Conservation (phyloP, 2,329 filamentous ascomycete genomes). For the Penicillium brevicompactum region DNA sequence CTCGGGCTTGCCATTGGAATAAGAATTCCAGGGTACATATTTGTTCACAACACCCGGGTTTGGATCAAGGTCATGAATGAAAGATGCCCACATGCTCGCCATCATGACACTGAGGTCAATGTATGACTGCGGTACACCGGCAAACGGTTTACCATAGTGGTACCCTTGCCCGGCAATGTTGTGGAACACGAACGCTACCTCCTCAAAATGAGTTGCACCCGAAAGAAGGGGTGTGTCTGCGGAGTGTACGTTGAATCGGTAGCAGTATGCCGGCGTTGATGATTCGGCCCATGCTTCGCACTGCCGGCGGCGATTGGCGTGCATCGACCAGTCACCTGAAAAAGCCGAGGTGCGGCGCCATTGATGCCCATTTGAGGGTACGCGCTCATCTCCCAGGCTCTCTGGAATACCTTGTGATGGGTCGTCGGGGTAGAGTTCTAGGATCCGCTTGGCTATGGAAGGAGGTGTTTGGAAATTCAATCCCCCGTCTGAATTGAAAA, state of each 20-base stretch:
- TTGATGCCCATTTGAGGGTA: constrained; percentile 46
- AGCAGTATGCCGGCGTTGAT: constrained; percentile 58
- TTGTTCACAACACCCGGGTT: constrained; percentile 35
- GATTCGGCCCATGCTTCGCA: constrained; percentile 55
- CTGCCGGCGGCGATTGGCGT: constrained; percentile 57
- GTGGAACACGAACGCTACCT: constrained; percentile 58
- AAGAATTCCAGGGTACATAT: constrained; percentile 47
- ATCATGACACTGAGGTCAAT: constrained; percentile 50
- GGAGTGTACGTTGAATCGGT: constrained; percentile 61
- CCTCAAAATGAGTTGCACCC: constrained; percentile 59
- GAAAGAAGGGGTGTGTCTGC: constrained; percentile 46
- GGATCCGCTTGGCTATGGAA: constrained; percentile 42
- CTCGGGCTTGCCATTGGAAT: constrained; percentile 42
- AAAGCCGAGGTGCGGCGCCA: constrained; percentile 60
- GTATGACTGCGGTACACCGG: constrained; percentile 45
- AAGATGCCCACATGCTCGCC: constrained; percentile 56
- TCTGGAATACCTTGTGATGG: constrained; percentile 54
- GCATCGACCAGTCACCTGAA: constrained; percentile 58
- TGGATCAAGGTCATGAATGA: constrained; percentile 51
- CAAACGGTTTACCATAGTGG: constrained; percentile 38
- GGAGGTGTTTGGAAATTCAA: constrained; percentile 27
- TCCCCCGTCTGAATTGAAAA: constrained; percentile 23
- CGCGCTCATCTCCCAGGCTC: constrained; percentile 36
- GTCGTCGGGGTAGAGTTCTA: constrained; percentile 56
- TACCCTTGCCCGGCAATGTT: constrained; percentile 55